Evolutionary conservation across 2,329 filamentous ascomycete genomes (phyloP), one percentile per base, ranked within the genome.

Genomic region (Whalleya microplaca): DNA sequence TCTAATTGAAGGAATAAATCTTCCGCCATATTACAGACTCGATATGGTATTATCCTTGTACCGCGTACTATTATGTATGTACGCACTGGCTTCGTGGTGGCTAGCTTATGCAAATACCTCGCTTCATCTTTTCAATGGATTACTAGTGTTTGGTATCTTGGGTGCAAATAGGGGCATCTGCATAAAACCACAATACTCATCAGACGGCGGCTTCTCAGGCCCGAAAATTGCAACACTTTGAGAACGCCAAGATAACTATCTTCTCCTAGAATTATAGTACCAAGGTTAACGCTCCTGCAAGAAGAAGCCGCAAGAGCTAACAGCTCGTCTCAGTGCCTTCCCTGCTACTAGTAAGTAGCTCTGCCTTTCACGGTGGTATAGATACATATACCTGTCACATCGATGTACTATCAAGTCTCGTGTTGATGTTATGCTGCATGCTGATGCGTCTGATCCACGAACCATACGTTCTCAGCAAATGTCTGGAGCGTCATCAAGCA

Each of bases 1-100:
- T 54, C 40, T 59, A 49, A 53, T 53, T 47, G 57, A 59, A 56
- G 57, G 57, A 59, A 53, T 47, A 52, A 32, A 49, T 49, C 41
- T 51, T 54, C 53, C 51, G 32, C 51, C n/a, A 45, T 53, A 54
- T 49, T 48, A 54, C 47, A 41, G 37, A 23, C 45, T 48, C 45
- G 49, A 47, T 59, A 21, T 55, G 48, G 59, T 53, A 37, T 45
- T 45, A 43, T 51, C 45, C 45, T 47, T 46, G 45, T 41, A 32
- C 47, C 45, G 27, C 45, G 41, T 48, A 53, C 43, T 53, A n/a
- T n/a, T n/a, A n/a, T n/a, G n/a, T n/a, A 40, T 49, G 51, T 45
- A 51, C 27, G 19, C 55, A 46, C 9, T 16, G 23, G 20, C 41
- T 49, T 45, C 51, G 46, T 47, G 53, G 51, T 48, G 53, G 43